Base-by-base conservation (phyloP, 805 yeast species). In the Hanseniaspora lindneri region DNA sequence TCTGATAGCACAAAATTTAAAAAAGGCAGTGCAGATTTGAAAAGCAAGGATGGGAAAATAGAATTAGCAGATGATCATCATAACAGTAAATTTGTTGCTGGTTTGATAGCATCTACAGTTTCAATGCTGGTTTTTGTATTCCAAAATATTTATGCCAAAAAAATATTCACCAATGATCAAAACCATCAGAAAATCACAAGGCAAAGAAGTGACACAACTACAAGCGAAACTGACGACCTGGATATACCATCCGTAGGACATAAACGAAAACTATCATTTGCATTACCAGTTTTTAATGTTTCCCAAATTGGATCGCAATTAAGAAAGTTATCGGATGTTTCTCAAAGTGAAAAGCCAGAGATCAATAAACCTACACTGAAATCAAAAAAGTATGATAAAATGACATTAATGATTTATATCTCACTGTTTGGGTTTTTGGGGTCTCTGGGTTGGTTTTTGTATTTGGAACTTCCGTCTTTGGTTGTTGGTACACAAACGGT, bases 81-180 rank as follows among this genome's bases (percentile, higher is more conserved):
- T 20, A 10, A 21, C 33, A 49, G 23, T 32, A 47, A 28, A 34
- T 43, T 16, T 54, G 49, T 58, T 2, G 21, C 59, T 68, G 95
- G 96, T 5, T 64, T 84, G n/a, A 27, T 73, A 2, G 80, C 73
- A 58, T 89, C 95, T 11, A 64, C 80, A 9, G 51, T 76, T 27
- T 77, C 92, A 4, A 74, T 88, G 42, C 60, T 82, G 7, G 76
- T 85, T 17, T 86, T 87, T 67, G 94, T 89, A 4, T 75, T 79
- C 2, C 95, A 86, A 59, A 86, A 86, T 60, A 83, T 87, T 39
- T 86, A 84, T 63, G 87, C 92, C 33, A 87, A 87, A 64, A 80
- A 77, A 54, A 77, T 87, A 34, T 74, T 86, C 53, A 84, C 88
- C 32, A 63, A 57, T 55, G 65, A 63, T 11, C 3, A 28, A 4